Evolutionary conservation across 768 basidiomycete genomes (phyloP).

Genomic region (Auriscalpium microsporum): DNA sequence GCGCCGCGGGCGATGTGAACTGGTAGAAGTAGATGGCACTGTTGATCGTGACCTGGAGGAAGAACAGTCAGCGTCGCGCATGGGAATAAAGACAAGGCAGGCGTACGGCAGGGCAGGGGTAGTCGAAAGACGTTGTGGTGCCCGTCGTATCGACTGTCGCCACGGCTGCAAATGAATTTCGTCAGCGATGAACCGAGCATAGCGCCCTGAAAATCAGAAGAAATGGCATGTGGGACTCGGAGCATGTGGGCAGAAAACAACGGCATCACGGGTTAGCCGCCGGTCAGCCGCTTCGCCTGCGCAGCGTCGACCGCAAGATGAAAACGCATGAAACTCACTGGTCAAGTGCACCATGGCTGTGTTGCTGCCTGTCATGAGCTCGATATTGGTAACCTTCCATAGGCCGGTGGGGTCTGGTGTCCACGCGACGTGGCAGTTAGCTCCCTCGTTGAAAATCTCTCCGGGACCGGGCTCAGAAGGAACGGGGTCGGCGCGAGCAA

Average conservation of each 20-base stretch:
- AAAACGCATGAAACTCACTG: constrained; percentile 33
- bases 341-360: constrained; percentile 56
- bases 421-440: constrained; percentile 53
- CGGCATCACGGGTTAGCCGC: no score
- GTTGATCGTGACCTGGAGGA: constrained; percentile 47
- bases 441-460: constrained; percentile 47
- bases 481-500: constrained; percentile 45
- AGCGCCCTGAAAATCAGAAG: background rate
- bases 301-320: background rate
- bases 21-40: constrained; percentile 78
- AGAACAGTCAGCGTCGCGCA: background rate
- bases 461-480: constrained; percentile 58
- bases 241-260: background rate
- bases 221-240: background rate
- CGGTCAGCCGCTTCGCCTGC: no score
- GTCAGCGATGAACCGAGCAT: background rate
- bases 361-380: constrained; percentile 78
- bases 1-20: constrained; percentile 41
- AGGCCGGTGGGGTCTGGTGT: constrained; percentile 42
- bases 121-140: constrained; percentile 37
- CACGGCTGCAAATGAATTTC: constrained; percentile 40
- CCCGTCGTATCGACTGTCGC: constrained; percentile 58
- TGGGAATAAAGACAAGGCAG: background rate
- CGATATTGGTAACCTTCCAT: constrained; percentile 68
- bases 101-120: constrained; percentile 59